These are phyloP conservation scores for Skeletonema tropicum DNA, from an alignment of 108 stramenopile genomes.

Conservation along the genomic window DNA sequence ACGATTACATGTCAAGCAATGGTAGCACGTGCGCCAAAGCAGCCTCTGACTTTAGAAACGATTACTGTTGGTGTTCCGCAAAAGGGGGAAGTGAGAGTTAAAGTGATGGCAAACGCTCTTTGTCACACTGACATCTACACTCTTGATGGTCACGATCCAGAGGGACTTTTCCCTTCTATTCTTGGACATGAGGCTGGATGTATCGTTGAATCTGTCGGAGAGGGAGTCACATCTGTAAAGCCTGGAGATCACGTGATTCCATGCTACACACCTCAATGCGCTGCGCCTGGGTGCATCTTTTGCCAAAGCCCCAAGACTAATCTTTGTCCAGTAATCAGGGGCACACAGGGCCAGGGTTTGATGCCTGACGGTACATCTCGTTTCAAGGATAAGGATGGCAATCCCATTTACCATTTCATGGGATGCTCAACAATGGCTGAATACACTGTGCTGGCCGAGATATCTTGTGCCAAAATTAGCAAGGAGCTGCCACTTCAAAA, in stretches of 20 bases:
- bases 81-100: constrained; percentile 73
- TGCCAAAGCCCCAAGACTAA: constrained; percentile 91
- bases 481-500: constrained; percentile 77
- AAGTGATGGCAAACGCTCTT: constrained; percentile 86
- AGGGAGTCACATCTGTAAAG: constrained; percentile 77
- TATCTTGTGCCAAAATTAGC: constrained; percentile 84
- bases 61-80: constrained; percentile 92
- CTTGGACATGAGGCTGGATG: constrained; percentile 80
- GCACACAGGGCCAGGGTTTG: constrained; percentile 81
- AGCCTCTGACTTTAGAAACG: constrained; percentile 76
- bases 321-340: constrained; percentile 88
- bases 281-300: constrained; percentile 78
- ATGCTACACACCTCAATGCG: constrained; percentile 85
- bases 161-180: constrained; percentile 91
- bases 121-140: constrained; percentile 96
- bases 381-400: constrained; percentile 57
- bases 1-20: constrained; percentile 88
- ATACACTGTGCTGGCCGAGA: constrained; percentile 91
- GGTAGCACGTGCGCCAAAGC: constrained; percentile 82
- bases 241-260: constrained; percentile 92
- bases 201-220: constrained; percentile 86
- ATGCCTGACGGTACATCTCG: constrained; percentile 75
- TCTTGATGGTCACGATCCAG: constrained; percentile 89
- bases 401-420: constrained; percentile 88
- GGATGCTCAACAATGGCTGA: constrained; percentile 85